Conservation (phyloP, 257 asterid genomes). For the Rauvolfia tetraphylla region DNA sequence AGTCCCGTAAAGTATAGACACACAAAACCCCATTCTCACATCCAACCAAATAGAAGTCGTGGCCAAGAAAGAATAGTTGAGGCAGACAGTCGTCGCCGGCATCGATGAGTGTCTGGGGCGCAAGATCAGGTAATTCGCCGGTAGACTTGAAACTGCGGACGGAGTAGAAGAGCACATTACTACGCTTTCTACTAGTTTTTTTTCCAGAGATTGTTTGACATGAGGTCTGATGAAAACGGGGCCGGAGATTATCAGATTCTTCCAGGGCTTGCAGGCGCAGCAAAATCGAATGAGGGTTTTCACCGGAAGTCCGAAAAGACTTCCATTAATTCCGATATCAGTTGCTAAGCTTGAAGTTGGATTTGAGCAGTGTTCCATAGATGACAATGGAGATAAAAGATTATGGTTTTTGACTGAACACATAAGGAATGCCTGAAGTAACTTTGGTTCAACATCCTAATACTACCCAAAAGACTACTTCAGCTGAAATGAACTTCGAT, state of each 20-base stretch:
- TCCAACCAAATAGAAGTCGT: not conserved
- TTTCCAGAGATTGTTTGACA: too few species aligned
- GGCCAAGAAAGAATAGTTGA: not conserved
- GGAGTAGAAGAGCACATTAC: not conserved
- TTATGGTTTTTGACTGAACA: too few species aligned
- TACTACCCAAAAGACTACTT: too few species aligned
- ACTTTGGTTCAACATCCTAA: too few species aligned
- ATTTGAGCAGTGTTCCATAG: not conserved
- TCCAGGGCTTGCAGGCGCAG: not conserved
- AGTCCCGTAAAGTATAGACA: not conserved
- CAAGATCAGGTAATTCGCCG: not conserved
- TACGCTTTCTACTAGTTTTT: too few species aligned
- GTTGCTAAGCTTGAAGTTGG: not conserved
- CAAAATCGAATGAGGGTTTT: not conserved
- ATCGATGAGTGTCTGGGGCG: not conserved
- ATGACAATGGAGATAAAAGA: not conserved
- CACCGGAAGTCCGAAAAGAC: not conserved
- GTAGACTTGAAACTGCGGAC: not conserved
- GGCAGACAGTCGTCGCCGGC: not conserved
- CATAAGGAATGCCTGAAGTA: too few species aligned
- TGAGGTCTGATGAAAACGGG: not conserved
- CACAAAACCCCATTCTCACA: not conserved
- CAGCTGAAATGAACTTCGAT: too few species aligned
- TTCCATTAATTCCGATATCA: not conserved
- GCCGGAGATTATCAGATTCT: not conserved